These are phyloP conservation scores for Vicia sativa DNA, from an alignment of 306 rosid species.

Conservation along the genomic window DNA sequence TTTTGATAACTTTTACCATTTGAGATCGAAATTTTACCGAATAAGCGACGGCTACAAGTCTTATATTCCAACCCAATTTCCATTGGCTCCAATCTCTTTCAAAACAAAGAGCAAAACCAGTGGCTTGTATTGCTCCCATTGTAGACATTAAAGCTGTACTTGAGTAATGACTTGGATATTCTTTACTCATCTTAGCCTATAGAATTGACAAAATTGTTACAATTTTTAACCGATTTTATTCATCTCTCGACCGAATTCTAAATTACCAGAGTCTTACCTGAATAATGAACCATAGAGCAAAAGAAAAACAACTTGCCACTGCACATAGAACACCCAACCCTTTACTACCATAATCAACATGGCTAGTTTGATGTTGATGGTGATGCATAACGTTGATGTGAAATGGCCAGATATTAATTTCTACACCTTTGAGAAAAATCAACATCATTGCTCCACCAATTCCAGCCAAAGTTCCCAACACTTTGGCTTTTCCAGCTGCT, in stretches of 20 bases:
- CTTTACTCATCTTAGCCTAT: slow-evolving; percentile 65
- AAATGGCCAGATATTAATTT: slow-evolving; percentile 57
- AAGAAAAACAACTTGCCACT: slow-evolving; percentile 46
- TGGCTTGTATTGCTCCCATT: slow-evolving; percentile 59
- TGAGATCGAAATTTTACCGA: slow-evolving; percentile 22
- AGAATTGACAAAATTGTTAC: too few species aligned
- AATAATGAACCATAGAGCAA: slow-evolving; percentile 42
- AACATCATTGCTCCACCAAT: slow-evolving; percentile 78
- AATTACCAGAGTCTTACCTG: slow-evolving; percentile 23
- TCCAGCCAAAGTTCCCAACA: slow-evolving; percentile 62
- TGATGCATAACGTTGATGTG: slow-evolving; percentile 57
- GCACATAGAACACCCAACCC: slow-evolving; percentile 42
- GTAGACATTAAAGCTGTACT: slow-evolving; percentile 69
- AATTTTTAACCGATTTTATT: too few species aligned
- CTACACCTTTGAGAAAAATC: slow-evolving; percentile 57
- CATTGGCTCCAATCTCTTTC: slow-evolving; percentile 72
- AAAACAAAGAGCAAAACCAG: slow-evolving; percentile 47
- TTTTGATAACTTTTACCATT: too few species aligned
- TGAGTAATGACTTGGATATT: slow-evolving; percentile 60
- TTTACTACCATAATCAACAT: slow-evolving; percentile 1
- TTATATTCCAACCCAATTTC: slow-evolving; percentile 75
- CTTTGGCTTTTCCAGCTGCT: slow-evolving; percentile 59
- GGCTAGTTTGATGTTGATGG: slow-evolving; percentile 25
- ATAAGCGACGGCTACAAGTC: slow-evolving; percentile 59
- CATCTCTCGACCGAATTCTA: too few species aligned